A percentile compares a stretch with the other conserved stretches of the same genome.
These are phyloP conservation scores for Macadamia integrifolia DNA, from an alignment of 164 flowering plant genomes.

Conservation along the genomic window DNA sequence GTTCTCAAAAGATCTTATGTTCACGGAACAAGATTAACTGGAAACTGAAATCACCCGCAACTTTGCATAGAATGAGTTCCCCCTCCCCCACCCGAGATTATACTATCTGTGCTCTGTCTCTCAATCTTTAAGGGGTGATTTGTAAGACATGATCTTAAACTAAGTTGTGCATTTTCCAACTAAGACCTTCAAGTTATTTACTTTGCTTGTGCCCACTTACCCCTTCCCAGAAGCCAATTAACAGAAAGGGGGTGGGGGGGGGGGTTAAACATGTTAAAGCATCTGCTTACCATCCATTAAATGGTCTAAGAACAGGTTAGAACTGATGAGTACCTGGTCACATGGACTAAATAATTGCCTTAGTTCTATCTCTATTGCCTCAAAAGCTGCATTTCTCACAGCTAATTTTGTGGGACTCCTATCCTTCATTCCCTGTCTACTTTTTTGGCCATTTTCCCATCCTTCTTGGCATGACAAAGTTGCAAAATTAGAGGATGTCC, in stretches of 20 bases:
- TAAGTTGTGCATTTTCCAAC: not conserved
- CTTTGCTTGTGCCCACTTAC: too few relatives aligned
- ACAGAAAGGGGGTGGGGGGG: too few relatives aligned
- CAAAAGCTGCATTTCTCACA: slow-evolving; percentile 93
- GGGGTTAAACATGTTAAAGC: not conserved
- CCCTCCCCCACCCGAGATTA: too few relatives aligned
- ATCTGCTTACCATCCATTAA: not conserved
- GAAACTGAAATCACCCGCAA: too few relatives aligned
- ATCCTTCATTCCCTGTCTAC: slow-evolving; percentile 35
- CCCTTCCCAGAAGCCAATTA: too few relatives aligned
- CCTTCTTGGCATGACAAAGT: slow-evolving; percentile 69
- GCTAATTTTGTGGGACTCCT: slow-evolving; percentile 76
- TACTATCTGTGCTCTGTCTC: too few relatives aligned
- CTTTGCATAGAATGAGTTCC: too few relatives aligned
- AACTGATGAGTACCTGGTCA: slow-evolving; percentile 64
- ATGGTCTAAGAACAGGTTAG: not conserved
- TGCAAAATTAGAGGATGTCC: slow-evolving; percentile 91
- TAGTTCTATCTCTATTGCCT: slow-evolving; percentile 89
- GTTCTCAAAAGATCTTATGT: too few relatives aligned
- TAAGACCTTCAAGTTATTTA: too few relatives aligned
- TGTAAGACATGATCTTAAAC: too few relatives aligned
- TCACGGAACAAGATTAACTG: too few relatives aligned
- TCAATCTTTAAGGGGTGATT: too few relatives aligned
- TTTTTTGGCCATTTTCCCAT: slow-evolving; percentile 36
- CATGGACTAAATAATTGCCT: slow-evolving; percentile 85